Evolutionary conservation across 2,329 filamentous ascomycete species (phyloP).

Genomic region (Chaetomium globosum): DNA sequence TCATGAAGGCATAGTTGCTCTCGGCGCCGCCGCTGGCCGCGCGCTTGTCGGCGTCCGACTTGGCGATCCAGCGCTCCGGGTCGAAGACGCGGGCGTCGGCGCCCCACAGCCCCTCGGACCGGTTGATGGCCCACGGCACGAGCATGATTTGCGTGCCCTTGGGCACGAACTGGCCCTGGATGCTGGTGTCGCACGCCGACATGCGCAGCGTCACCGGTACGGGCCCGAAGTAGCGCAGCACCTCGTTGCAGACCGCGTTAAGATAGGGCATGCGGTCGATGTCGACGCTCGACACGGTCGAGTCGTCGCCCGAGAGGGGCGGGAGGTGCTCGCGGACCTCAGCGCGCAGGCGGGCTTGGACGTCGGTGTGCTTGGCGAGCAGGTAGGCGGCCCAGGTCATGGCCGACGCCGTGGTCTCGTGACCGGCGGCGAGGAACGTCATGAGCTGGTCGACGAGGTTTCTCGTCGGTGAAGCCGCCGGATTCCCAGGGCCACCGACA

Average conservation of each 20-base stretch:
- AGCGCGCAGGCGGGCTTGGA: slow-evolving; percentile 67
- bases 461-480: slow-evolving; percentile 74
- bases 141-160: slow-evolving; percentile 71
- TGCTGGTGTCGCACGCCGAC: slow-evolving; percentile 64
- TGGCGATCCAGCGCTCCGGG: slow-evolving; percentile 73
- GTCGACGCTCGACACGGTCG: slow-evolving; percentile 53
- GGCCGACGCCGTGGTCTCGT: slow-evolving; percentile 76
- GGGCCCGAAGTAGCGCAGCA: slow-evolving; percentile 71
- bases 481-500: slow-evolving; percentile 78
- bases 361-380: slow-evolving; percentile 65
- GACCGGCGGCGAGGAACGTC: slow-evolving; percentile 83
- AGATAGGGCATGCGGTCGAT: slow-evolving; percentile 78
- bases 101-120: slow-evolving; percentile 72
- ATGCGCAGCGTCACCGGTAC: slow-evolving; percentile 72
- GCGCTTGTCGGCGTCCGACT: slow-evolving; percentile 43
- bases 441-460: slow-evolving; percentile 87
- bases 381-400: slow-evolving; percentile 76
- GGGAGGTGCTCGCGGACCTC: slow-evolving; percentile 68
- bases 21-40: slow-evolving; percentile 69
- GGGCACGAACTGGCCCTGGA: slow-evolving; percentile 67
- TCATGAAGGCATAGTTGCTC: slow-evolving; percentile 76
- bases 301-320: slow-evolving; percentile 41
- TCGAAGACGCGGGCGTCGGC: slow-evolving; percentile 72
- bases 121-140: slow-evolving; percentile 69
- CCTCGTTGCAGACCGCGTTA: slow-evolving; percentile 76